Evolutionary conservation across 768 basidiomycete genomes (phyloP), one percentile per base, ranked within the genome.

Genomic region (Mycena venus): DNA sequence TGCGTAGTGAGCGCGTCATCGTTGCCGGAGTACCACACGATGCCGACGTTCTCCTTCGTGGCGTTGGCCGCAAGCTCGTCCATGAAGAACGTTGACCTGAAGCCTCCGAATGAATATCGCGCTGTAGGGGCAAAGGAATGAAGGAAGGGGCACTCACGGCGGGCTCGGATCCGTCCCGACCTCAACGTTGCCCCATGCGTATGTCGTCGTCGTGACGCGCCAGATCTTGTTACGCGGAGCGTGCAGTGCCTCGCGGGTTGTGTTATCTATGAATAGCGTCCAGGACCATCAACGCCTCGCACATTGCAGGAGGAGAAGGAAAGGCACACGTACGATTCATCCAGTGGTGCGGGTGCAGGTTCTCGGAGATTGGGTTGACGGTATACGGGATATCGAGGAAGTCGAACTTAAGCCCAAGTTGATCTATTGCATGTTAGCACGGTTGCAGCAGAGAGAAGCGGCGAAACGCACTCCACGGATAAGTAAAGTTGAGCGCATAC

Each of bases 401-500:
- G 53, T 71, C 70, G 29, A 71, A 71, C 21, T 51, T 56, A 31
- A 55, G 55, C 9, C 62, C 70, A 9, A 71, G 53, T 64, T 71
- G 70, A 21, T 71, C 70, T 71, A 44, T 14, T 9, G 5, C 19
- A 31, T 29, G 14, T 25, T 49, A 49, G 47, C n/a, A 49, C 23
- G 47, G 47, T 49, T n/a, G 47, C n/a, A 23, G 8, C n/a, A n/a
- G 2, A 17, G 15, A 17, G 42, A 44, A n/a, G n/a, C n/a, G n/a
- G 14, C 4, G 23, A 17, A 15, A 56, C 66, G 25, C 25, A 60
- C 63, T 36, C 87, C 87, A 90, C 1, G 94, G 94, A 79, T 87
- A 91, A 0, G 93, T 92, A 77, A 86, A 93, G 78, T 94, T 95
- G 69, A 90, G 62, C 21, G 93, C 92, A 76, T 94, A 94, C 81